A percentile compares a stretch with the other conserved stretches of the same genome.
Conservation (phyloP, 352 stramenopile genomes). For the Phytophthora syringae region DNA sequence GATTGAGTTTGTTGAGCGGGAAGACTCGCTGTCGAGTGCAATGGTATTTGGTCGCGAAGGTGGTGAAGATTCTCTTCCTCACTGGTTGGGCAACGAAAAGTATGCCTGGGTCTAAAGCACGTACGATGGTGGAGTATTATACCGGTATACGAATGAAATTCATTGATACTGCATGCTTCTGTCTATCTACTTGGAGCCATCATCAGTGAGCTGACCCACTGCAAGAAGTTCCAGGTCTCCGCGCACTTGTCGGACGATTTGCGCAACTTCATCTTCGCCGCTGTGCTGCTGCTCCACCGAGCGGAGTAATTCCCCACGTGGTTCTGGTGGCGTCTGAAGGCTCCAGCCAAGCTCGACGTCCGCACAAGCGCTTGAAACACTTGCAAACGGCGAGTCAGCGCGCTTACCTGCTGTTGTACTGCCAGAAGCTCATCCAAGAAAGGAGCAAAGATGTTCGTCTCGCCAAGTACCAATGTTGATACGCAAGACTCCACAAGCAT, state of each 20-base stretch:
- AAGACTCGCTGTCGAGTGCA: slow-evolving; percentile 66
- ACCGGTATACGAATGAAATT: slow-evolving; percentile 31
- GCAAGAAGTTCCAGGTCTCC: slow-evolving; percentile 68
- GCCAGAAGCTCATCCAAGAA: slow-evolving; percentile 37
- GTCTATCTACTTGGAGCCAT: slow-evolving; percentile 31
- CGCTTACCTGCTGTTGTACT: slow-evolving; percentile 9
- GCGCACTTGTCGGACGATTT: slow-evolving; percentile 57
- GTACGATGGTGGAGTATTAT: too few relatives aligned
- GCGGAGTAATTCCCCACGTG: slow-evolving; percentile 33
- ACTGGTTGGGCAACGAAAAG: slow-evolving; percentile 53
- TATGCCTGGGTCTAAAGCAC: slow-evolving; percentile 46
- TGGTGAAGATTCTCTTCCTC: slow-evolving; percentile 15
- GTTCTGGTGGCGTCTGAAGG: slow-evolving; percentile 47
- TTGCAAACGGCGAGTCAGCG: slow-evolving; percentile 28
- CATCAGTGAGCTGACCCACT: slow-evolving; percentile 33
- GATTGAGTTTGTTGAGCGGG: slow-evolving; percentile 43
- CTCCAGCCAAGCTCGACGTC: slow-evolving; percentile 38
- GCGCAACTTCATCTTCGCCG: slow-evolving; percentile 43
- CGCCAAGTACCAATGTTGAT: slow-evolving; percentile 33
- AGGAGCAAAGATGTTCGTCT: slow-evolving; percentile 29
- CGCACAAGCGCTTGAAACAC: slow-evolving; percentile 63
- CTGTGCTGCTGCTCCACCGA: slow-evolving; percentile 32
- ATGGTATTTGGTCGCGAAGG: slow-evolving; percentile 64
- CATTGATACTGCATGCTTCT: slow-evolving; percentile 9
- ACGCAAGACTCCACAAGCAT: slow-evolving; percentile 35